These are phyloP conservation scores for Rhizopus microsporus DNA, from an alignment of 371 early-diverging fungal species.

Conservation along the genomic window DNA sequence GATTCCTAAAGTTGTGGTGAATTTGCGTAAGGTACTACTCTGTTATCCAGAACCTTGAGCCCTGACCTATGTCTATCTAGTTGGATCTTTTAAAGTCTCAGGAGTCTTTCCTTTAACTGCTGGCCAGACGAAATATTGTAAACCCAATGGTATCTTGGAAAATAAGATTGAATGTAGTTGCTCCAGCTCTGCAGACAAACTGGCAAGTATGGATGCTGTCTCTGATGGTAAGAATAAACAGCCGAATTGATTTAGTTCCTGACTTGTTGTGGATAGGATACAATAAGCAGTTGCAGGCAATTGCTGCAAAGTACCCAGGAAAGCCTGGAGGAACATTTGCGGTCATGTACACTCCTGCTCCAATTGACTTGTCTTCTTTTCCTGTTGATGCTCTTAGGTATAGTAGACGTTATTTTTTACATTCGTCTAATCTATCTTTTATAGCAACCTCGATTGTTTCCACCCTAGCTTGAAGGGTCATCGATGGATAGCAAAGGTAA, in stretches of 20 bases:
- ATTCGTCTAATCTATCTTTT: background rate
- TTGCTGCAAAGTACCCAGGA: conserved; percentile 19
- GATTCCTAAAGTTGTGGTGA: conserved; percentile 31
- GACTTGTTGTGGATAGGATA: conserved; percentile 3
- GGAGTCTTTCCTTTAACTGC: conserved; percentile 19
- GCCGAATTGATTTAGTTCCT: background rate
- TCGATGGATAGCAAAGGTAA: conserved; percentile 26
- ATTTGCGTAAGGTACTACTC: conserved; percentile 18
- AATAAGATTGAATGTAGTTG: conserved; percentile 21
- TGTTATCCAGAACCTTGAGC: background rate
- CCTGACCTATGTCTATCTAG: background rate
- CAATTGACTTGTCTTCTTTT: conserved; percentile 19
- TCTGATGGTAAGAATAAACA: conserved; percentile 16
- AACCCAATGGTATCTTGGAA: conserved; percentile 11
- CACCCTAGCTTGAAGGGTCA: conserved; percentile 25
- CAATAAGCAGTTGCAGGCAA: conserved; percentile 11
- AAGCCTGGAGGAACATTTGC: conserved; percentile 18
- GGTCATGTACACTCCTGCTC: conserved; percentile 28
- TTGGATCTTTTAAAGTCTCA: conserved; percentile 26
- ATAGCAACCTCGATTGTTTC: conserved; percentile 18
- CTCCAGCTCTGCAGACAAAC: conserved; percentile 10
- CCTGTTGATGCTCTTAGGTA: conserved; percentile 30
- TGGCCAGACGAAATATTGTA: conserved; percentile 16
- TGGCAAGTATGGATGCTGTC: conserved; percentile 17
- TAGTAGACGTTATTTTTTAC: background rate